These are phyloP conservation scores for Silene latifolia DNA, from an alignment of 148 eudicot species.

Conservation along the genomic window DNA sequence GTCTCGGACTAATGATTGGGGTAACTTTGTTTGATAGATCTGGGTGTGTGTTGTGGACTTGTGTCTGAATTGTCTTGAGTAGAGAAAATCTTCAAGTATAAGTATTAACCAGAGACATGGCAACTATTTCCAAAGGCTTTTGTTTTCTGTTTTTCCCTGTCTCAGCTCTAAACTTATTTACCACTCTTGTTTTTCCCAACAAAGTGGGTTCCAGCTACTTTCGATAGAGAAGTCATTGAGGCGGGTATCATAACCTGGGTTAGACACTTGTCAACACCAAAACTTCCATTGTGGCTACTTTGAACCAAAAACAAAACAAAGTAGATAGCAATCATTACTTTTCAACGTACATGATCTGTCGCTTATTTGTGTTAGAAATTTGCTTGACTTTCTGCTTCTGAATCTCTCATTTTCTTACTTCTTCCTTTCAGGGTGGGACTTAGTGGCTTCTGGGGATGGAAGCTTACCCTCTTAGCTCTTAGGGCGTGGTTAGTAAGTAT, in stretches of 20 bases:
- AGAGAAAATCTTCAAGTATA: too few relatives aligned
- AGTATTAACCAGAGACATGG: too few relatives aligned
- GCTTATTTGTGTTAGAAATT: not conserved
- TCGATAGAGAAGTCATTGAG: too few relatives aligned
- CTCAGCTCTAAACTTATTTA: not conserved
- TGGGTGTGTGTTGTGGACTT: not conserved
- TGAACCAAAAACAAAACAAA: not conserved
- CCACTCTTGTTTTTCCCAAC: not conserved
- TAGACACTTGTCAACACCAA: too few relatives aligned
- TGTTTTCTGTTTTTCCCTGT: not conserved
- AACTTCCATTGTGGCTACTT: too few relatives aligned
- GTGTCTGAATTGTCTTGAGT: not conserved
- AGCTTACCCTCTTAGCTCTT: conserved; percentile 8
- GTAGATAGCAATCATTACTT: not conserved
- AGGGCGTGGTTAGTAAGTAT: conserved; percentile 17
- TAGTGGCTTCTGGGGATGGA: not conserved
- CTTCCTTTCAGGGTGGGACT: conserved; percentile 16
- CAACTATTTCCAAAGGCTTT: too few relatives aligned
- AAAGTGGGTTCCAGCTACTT: too few relatives aligned
- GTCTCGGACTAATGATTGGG: too few relatives aligned
- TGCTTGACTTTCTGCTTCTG: not conserved
- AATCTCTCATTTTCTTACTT: not conserved
- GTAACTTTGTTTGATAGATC: too few relatives aligned
- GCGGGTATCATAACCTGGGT: too few relatives aligned
- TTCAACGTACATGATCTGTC: not conserved